These are phyloP conservation scores for Catharanthus roseus DNA, from an alignment of 257 asterid species.

Conservation along the genomic window DNA sequence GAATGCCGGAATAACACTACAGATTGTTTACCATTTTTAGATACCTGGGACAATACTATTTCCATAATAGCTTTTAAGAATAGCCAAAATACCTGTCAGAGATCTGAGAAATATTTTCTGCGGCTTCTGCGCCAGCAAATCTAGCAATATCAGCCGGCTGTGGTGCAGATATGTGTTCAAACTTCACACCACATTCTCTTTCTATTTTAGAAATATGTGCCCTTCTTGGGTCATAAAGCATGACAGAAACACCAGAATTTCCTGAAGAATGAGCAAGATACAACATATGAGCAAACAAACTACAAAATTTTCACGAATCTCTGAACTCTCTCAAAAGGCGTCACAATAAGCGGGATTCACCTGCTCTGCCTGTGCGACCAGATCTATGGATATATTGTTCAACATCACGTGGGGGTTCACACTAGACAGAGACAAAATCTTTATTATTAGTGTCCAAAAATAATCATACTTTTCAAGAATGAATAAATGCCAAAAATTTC, in stretches of 20 bases:
- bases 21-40: slow-evolving; percentile 1
- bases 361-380: slow-evolving; percentile 99
- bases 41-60: background rate
- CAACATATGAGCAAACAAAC: slow-evolving; percentile 2
- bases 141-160: slow-evolving; percentile 96
- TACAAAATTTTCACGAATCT: slow-evolving; percentile 10
- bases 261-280: slow-evolving; percentile 38
- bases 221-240: slow-evolving; percentile 93
- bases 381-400: slow-evolving; percentile 98
- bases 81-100: slow-evolving; percentile 56
- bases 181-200: slow-evolving; percentile 91
- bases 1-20: slow-evolving; percentile 84
- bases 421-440: slow-evolving; percentile 36
- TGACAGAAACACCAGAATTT: slow-evolving; percentile 83
- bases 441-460: slow-evolving; percentile 14
- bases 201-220: slow-evolving; percentile 80
- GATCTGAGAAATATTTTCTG: slow-evolving; percentile 54
- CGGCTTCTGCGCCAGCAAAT: slow-evolving; percentile 82
- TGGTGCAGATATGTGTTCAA: slow-evolving; percentile 86
- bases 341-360: slow-evolving; percentile 31
- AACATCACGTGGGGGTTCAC: slow-evolving; percentile 96
- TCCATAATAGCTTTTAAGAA: background rate
- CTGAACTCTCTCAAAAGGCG: background rate
- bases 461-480: background rate
- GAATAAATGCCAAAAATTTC: background rate